Evolutionary conservation across 768 basidiomycete species (phyloP), one percentile per base, ranked within the genome.

Genomic region (Gautieria morchelliformis): DNA sequence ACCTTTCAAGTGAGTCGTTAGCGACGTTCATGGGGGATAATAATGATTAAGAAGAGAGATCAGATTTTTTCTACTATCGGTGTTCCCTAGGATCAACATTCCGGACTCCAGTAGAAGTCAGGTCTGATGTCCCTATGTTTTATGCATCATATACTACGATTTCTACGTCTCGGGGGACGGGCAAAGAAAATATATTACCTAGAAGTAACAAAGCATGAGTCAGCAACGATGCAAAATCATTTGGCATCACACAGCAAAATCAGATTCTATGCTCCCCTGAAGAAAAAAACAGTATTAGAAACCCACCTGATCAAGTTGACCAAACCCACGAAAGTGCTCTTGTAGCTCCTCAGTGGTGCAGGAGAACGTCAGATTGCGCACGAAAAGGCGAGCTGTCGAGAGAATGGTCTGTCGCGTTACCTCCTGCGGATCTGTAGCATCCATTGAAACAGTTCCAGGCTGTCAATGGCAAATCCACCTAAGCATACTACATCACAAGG

Each of bases 321-420:
- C 94, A 66, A 80, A 90, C 0, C 78, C 73, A 3, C 69, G 67
- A 68, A 93, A 93, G 2, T 84, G 74, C 12, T 77, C 75, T 2
- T 68, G 64, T 0, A 98, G 70, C 51, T 96, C 93, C 2, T 74
- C 69, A 17, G 87, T 79, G 7, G 86, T 85, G 58, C 88, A 90
- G 0, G 85, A 80, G 65, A 93, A 98, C 0, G 93, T 77, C n/a
- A 99, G 70, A 66, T 98, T 99, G n/a, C 96, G 90, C 5, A 99
- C 72, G 66, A 98, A 98, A 2, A 98, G 73, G 4, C 94, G 81
- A 1, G 82, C 78, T 0, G 93, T 94, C 57, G 79, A 77, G 5
- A 85, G 71, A 53, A 95, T 86, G 1, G 83, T 81, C 27, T 68
- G 63, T 59, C 71, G 71, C 1, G 63, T 62, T 3, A 69, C 62